Base-by-base conservation (phyloP, 2,329 filamentous ascomycete species). In the Leptographium flavum region DNA sequence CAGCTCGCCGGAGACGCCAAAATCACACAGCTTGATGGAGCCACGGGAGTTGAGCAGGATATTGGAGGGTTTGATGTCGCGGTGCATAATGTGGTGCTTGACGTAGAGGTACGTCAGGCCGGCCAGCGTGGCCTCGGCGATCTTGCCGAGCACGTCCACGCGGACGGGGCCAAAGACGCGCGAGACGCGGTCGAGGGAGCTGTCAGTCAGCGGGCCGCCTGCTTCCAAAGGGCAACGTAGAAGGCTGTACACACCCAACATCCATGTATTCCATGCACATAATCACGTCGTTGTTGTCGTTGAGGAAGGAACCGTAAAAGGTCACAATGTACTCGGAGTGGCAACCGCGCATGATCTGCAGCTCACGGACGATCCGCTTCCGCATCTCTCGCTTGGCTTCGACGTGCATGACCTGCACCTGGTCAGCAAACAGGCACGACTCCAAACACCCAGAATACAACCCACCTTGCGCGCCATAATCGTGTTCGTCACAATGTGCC, bases 261-360 rank as follows among this genome's bases (percentile, higher is more conserved):
- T 98, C 92, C 87, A 94, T 94, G 61, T 98, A 96, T 63, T 98
- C 92, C 92, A 98, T 98, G 63, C 92, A 98, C 81, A 98, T 90
- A 55, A 96, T 93, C 48, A 98, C 93, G 66, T 98, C 92, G 59
- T 93, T 90, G 50, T 87, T 87, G 58, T 93, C 85, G 60, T 94
- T 96, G 58, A 96, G 76, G 60, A 96, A 98, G 32, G 92, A 92
- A 49, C 92, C 92, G 58, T 96, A 96, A 64, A 95, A 98, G 45
- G 83, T 94, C 49, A 98, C 92, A 57, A 98, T 96, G 63, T 93
- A 88, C 49, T 92, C 85, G 21, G 86, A 95, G 58, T 94, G 92
- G 65, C 92, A 98, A 58, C 93, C 87, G 60, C 95, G 88, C 80
- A 96, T 96, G 54, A 98, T 95, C 60, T 95, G 88, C 43, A 98